phyloP scores from a whole-genome alignment of 2,329 filamentous ascomycete species.

The Diplocarpon mali region DNA sequence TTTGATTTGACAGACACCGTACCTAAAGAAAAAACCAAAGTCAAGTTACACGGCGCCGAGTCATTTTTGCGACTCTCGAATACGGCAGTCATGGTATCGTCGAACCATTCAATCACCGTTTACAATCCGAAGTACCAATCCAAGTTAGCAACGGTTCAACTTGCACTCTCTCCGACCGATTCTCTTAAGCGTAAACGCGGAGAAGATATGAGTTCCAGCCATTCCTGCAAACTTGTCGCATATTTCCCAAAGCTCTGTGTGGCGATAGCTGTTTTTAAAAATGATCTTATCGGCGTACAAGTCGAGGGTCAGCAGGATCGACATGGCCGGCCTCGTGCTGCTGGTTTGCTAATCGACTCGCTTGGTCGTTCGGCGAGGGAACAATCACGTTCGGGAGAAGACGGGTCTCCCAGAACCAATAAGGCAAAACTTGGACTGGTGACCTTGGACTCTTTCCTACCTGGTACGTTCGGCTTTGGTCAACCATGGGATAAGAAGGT shows the following conservation, averaged over 20 bases:
- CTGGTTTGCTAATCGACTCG: conserved; percentile 61
- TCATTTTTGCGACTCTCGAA: conserved; percentile 58
- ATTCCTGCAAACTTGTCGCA: conserved; percentile 37
- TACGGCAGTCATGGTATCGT: conserved; percentile 53
- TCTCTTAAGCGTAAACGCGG: conserved; percentile 22
- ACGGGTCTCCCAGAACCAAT: background rate
- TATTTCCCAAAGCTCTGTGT: conserved; percentile 58
- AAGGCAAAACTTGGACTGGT: conserved; percentile 1
- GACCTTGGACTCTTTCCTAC: conserved; percentile 21
- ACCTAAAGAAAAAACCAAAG: conserved; percentile 46
- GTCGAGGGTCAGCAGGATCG: conserved; percentile 48
- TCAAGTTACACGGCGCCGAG: conserved; percentile 39
- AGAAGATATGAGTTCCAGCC: conserved; percentile 6
- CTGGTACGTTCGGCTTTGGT: conserved; percentile 16
- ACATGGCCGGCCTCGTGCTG: conserved; percentile 42
- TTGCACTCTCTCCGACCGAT: conserved; percentile 16
- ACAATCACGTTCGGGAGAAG: conserved; percentile 21
- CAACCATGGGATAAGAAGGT: conserved; percentile 13
- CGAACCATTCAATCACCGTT: conserved; percentile 43
- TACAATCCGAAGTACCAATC: conserved; percentile 60
- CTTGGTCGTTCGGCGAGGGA: conserved; percentile 52
- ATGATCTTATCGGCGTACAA: conserved; percentile 57
- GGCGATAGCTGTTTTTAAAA: conserved; percentile 52
- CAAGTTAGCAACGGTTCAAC: conserved; percentile 31
- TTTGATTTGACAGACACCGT: conserved; percentile 54